A percentile compares a stretch with the other conserved stretches of the same genome.
Conservation (phyloP, 2,329 filamentous ascomycete species). For the Mollisiaceae sp. region DNA sequence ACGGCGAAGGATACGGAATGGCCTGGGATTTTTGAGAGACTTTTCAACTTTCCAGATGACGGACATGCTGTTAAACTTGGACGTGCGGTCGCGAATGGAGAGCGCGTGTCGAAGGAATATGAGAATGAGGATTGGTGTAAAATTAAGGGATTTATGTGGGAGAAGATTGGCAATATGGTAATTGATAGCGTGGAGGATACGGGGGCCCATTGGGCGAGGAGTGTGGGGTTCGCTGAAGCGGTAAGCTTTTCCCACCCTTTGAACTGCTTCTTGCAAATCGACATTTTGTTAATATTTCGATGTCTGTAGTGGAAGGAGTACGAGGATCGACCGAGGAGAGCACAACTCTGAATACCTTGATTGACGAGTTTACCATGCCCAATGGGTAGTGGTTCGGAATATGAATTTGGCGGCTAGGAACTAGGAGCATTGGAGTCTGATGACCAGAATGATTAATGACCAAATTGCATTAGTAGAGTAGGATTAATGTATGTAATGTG, state of each 20-base stretch:
- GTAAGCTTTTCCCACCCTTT: neutral
- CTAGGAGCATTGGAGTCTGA: neutral
- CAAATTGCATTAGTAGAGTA: neutral
- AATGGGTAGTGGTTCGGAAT: neutral
- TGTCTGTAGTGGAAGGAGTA: constrained; percentile 10
- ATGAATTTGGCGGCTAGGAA: neutral
- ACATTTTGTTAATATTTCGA: neutral
- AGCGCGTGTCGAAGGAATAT: constrained; percentile 55
- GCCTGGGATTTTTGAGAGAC: constrained; percentile 51
- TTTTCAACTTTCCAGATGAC: constrained; percentile 67
- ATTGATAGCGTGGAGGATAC: constrained; percentile 63
- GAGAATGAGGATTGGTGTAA: constrained; percentile 55
- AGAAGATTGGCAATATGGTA: constrained; percentile 63
- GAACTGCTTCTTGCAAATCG: neutral
- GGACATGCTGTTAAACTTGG: constrained; percentile 81
- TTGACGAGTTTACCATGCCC: neutral
- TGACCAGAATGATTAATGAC: neutral
- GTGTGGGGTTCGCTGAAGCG: constrained; percentile 66
- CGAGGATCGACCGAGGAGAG: constrained; percentile 31
- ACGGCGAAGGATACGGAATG: constrained; percentile 28
- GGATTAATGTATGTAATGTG: neutral
- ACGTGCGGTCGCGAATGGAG: constrained; percentile 70
- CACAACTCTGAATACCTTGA: constrained; percentile 33
- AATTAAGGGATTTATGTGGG: constrained; percentile 64
- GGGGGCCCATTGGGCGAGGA: constrained; percentile 63